Evolutionary conservation across 768 basidiomycete genomes (phyloP).

Genomic region (Fomitopsis serialis): DNA sequence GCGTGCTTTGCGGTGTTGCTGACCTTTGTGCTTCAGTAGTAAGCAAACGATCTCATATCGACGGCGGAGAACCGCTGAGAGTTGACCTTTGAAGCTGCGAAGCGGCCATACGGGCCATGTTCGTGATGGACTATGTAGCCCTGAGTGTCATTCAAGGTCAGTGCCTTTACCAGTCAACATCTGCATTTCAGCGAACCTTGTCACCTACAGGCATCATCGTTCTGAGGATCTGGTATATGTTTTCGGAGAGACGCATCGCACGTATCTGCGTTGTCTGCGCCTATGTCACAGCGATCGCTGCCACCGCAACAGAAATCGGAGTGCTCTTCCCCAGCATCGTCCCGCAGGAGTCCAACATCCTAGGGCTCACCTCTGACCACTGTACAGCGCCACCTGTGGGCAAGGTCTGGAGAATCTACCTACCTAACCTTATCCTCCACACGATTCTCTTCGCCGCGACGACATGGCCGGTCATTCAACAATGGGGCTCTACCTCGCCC

Average conservation of each 20-base stretch:
- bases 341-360: conserved; percentile 3
- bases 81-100: conserved; percentile 1
- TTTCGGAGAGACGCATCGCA: conserved; percentile 4
- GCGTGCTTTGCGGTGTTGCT: neutral
- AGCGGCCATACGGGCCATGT: conserved; percentile 3
- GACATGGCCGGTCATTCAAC: conserved; percentile 9
- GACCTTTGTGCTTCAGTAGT: neutral
- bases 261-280: conserved; percentile 6
- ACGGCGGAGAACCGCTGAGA: neutral
- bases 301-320: conserved; percentile 5
- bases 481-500: conserved; percentile 4
- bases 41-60: conserved; percentile 1
- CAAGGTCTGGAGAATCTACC: conserved; percentile 12
- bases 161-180: neutral
- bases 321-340: conserved; percentile 4
- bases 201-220: conserved; percentile 13
- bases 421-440: conserved; percentile 14
- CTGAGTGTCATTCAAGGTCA: conserved; percentile 11
- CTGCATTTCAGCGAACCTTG: neutral
- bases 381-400: conserved; percentile 13
- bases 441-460: conserved; percentile 15
- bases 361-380: conserved; percentile 5
- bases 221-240: conserved; percentile 18
- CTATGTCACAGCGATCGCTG: conserved; percentile 7
- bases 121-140: conserved; percentile 7